Evolutionary conservation across 2,329 filamentous ascomycete genomes (phyloP), one percentile per base, ranked within the genome.

Genomic region (Diaporthe batatas): DNA sequence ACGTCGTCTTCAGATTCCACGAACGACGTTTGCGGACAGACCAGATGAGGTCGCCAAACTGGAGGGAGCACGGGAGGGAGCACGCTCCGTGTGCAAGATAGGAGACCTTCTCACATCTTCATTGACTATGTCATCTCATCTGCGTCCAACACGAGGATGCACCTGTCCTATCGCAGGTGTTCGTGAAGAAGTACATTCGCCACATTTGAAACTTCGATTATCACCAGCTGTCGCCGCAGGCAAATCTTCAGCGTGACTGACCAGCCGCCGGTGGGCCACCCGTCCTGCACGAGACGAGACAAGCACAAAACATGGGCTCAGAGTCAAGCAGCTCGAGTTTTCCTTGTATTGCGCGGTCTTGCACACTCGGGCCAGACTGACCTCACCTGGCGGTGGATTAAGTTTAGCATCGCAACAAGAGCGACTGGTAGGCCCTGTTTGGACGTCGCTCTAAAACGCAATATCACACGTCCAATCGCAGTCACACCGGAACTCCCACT

Each of bases 401-500:
- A 39, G 62, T 67, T 67, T n/a, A 67, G 44, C 29, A 49, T 51
- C 62, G 62, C n/a, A 65, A 32, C 62, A 51, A 25, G 44, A 36
- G 29, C 44, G 34, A 65, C 44, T 65, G 47, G 62, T 51, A 29
- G 62, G 62, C 62, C 62, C 44, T 65, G 62, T 65, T 65, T 36
- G 62, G 62, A 51, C 44, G 51, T 44, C n/a, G 25, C 70, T 53
- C 23, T 62, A 49, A 62, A 71, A 53, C 42, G 55, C n/a, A 47
- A 55, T 34, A 36, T 68, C 39, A 69, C 70, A 59, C 64, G n/a
- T 51, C 64, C 62, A 72, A 58, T 69, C 62, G 65, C 70, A 51
- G 54, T 72, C 53, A 59, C 36, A 72, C 55, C 53, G 62, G 53
- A 51, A 53, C 12, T 16, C 23, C 44, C 42, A 53, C 12, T 16